A percentile compares a stretch with the other conserved stretches of the same genome.
phyloP scores from a whole-genome alignment of 2,329 filamentous ascomycete species.

The Cladobotryum protrusum region DNA sequence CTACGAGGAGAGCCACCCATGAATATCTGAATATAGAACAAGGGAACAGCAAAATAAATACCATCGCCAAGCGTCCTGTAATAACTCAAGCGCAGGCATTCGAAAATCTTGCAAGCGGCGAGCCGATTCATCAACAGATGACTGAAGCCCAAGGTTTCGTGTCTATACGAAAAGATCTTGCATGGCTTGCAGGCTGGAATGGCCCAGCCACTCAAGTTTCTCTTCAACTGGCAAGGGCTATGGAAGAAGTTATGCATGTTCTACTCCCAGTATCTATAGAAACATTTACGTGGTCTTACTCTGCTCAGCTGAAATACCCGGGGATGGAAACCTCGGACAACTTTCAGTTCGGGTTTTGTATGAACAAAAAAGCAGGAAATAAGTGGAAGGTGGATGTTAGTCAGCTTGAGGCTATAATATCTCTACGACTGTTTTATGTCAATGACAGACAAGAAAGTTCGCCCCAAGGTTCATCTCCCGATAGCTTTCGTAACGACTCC shows the following conservation, averaged over 20 bases:
- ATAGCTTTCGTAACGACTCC: background rate
- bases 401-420: constrained; percentile 24
- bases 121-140: no score
- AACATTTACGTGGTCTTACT: background rate
- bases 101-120: no score
- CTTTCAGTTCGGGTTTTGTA: background rate
- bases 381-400: constrained; percentile 16
- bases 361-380: background rate
- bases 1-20: no score
- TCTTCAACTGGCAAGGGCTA: constrained; percentile 13
- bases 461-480: background rate
- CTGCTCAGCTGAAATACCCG: no score
- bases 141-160: background rate
- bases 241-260: constrained; percentile 10
- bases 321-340: no score
- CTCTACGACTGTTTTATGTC: constrained; percentile 23
- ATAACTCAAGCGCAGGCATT: no score
- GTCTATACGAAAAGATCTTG: background rate
- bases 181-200: background rate
- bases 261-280: background rate
- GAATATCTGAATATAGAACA: no score
- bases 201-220: constrained; percentile 2
- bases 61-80: no score
- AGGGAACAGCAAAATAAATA: no score
- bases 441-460: constrained; percentile 4